These are phyloP conservation scores for Podospora didyma DNA, from an alignment of 495 filamentous ascomycete genomes.

Conservation along the genomic window DNA sequence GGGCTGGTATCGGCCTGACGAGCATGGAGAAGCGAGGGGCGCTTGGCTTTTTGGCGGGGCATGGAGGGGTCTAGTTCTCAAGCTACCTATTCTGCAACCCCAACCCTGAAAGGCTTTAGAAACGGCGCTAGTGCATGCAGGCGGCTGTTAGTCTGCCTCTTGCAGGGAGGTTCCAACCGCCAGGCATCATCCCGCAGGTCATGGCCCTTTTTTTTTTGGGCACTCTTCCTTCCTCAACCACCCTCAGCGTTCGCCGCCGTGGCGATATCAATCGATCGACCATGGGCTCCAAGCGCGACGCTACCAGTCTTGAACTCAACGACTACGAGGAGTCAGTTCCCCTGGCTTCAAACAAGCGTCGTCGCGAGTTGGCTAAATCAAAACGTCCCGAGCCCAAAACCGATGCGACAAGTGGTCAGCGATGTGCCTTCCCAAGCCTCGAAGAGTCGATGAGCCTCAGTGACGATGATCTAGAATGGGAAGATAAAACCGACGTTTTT, in stretches of 20 bases:
- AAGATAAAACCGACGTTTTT: slow-evolving; percentile 59
- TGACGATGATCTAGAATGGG: slow-evolving; percentile 52
- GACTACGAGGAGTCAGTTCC: slow-evolving; percentile 7
- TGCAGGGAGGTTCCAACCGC: too few species aligned
- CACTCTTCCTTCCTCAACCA: too few species aligned
- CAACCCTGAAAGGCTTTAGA: too few species aligned
- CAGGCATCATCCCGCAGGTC: too few species aligned
- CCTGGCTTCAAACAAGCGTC: slow-evolving; percentile 26
- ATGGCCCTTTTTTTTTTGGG: too few species aligned
- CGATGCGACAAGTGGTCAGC: slow-evolving; percentile 70
- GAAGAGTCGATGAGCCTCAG: slow-evolving; percentile 43
- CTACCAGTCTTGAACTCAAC: slow-evolving; percentile 3
- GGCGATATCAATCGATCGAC: too few species aligned
- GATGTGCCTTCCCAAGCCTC: slow-evolving; percentile 71
- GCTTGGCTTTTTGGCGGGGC: neutral
- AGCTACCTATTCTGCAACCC: too few species aligned
- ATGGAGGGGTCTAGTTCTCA: neutral
- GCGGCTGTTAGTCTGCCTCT: too few species aligned
- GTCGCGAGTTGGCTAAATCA: slow-evolving; percentile 16
- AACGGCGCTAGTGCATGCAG: too few species aligned
- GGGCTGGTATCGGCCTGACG: too few species aligned
- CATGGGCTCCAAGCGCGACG: slow-evolving; percentile 31
- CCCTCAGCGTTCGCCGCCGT: too few species aligned
- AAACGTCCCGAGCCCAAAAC: slow-evolving; percentile 31
- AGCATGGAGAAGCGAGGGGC: slow-evolving; percentile 5